Evolutionary conservation across 2,329 filamentous ascomycete species (phyloP).

Genomic region (Alternaria alternata): DNA sequence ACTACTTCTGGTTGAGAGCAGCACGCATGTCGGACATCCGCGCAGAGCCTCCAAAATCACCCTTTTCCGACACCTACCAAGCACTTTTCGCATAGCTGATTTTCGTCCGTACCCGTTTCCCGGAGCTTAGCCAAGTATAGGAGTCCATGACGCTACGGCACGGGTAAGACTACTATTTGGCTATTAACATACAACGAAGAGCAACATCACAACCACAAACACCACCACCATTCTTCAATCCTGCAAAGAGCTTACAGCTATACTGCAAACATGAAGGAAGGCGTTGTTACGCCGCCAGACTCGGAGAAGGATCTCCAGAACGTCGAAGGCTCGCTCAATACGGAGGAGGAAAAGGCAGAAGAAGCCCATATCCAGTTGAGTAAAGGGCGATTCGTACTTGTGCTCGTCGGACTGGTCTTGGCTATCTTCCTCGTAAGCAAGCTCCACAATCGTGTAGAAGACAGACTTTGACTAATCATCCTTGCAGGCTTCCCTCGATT

Average conservation of each 20-base stretch:
- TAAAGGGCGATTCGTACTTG: not conserved
- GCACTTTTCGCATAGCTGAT: not conserved
- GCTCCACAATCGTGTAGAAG: not conserved
- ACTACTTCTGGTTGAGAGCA: not conserved
- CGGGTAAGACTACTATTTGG: not conserved
- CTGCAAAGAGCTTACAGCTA: not conserved
- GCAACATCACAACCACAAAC: not conserved
- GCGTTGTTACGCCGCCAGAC: not conserved
- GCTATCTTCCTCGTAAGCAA: conserved; percentile 12
- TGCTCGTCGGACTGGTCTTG: conserved; percentile 4
- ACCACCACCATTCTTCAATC: not conserved
- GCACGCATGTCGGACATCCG: not conserved
- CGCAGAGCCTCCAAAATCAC: not conserved
- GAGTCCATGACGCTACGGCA: not conserved
- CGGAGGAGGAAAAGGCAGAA: conserved; percentile 3
- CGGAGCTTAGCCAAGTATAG: not conserved
- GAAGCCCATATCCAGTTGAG: conserved; percentile 3
- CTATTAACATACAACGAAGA: not conserved
- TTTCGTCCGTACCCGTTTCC: not conserved
- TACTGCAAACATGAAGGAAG: conserved; percentile 4
- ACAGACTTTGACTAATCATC: not conserved
- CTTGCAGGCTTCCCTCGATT: conserved; percentile 6
- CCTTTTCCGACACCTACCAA: not conserved
- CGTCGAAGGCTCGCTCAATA: not conserved
- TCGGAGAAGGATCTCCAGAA: conserved; percentile 1